Base-by-base conservation (phyloP, 345 rosid species). In the Balakata baccata region DNA sequence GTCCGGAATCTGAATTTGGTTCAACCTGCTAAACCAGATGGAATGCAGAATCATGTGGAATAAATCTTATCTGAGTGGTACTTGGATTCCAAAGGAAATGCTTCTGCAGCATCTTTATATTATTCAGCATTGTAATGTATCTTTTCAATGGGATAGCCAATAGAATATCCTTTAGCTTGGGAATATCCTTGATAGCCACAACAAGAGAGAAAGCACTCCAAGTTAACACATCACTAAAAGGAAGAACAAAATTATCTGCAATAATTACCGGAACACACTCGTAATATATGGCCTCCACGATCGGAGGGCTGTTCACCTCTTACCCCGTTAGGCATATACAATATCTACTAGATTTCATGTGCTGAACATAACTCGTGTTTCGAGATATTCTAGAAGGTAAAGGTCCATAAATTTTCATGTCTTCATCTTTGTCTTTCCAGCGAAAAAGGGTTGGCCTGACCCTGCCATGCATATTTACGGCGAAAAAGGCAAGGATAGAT, bases 11-110 rank as follows among this genome's bases (percentile, higher is more conserved):
- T 76, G 66, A 70, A 83, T 79, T 73, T 89, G 92, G 75, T 82
- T 87, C 58, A 94, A 66, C 79, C 87, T 77, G 73, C 83, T 90
- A 68, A 83, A 83, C 98, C 98, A 94, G 73, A 90, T 92, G 49
- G 98, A 92, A 74, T 92, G 96, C 73, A 94, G 88, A 76, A 94
- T 89, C 97, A 94, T 89, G 82, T 91, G 96, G 77, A 94, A 94
- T 79, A 94, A 79, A 80, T 94, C 97, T 53, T 87, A 92, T 79
- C 87, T 87, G 76, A 88, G 64, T 13, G 97, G 97, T 71, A n/a
- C 74, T 85, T 17, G 81, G 78, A 79, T 88, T 87, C 98, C 97
- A 92, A 66, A 90, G 85, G 66, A 94, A 92, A 82, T 92, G 97
- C 80, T 83, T 94, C 77, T 92, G 97, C 79, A 84, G 89, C 92